Conservation (phyloP, 257 asterid genomes). For the Nemophila menziesii region DNA sequence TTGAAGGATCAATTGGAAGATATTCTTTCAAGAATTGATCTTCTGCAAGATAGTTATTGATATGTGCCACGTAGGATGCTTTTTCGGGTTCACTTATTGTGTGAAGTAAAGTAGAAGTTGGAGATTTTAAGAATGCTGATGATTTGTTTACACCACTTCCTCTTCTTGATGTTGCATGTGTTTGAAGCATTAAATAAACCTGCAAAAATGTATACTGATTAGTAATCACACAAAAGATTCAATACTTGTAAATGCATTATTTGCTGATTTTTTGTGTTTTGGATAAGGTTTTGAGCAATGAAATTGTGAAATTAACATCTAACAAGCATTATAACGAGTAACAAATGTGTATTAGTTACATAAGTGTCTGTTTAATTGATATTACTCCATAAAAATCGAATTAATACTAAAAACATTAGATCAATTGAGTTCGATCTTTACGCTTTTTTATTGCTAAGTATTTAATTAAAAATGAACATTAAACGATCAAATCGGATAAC, state of each 20-base stretch:
- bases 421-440: background rate
- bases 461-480: too few relatives aligned
- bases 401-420: background rate
- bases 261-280: background rate
- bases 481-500: background rate
- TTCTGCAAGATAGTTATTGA: constrained; percentile 46
- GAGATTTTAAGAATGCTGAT: constrained; percentile 54
- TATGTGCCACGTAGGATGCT: constrained; percentile 58
- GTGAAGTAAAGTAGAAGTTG: constrained; percentile 50
- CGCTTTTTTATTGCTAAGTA: background rate
- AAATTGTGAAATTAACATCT: background rate
- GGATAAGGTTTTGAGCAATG: background rate
- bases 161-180: constrained; percentile 36
- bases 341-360: background rate
- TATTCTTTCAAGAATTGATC: constrained; percentile 42
- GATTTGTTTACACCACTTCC: constrained; percentile 51
- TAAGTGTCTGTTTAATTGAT: background rate
- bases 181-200: constrained; percentile 54
- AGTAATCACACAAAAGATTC: too few relatives aligned
- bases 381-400: background rate
- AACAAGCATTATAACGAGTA: background rate
- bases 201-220: too few relatives aligned
- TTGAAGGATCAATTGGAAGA: constrained; percentile 44
- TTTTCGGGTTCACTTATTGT: constrained; percentile 63
- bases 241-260: too few relatives aligned